Evolutionary conservation across 768 basidiomycete genomes (phyloP).

Genomic region (Cystobasidium onofrii): DNA sequence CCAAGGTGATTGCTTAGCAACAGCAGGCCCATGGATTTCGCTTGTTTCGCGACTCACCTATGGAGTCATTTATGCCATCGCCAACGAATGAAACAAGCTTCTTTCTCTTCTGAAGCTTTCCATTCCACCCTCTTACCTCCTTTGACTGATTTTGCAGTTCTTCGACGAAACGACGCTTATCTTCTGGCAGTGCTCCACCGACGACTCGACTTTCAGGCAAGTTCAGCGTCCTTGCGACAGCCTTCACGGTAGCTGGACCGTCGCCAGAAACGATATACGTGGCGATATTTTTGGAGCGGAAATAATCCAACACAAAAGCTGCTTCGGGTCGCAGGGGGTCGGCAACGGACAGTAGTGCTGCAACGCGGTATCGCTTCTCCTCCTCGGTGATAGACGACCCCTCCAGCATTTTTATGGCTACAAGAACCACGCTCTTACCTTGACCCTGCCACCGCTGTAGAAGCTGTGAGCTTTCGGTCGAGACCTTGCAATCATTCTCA

Average conservation of each 20-base stretch:
- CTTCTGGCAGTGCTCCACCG: constrained; percentile 73
- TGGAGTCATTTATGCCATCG: constrained; percentile 59
- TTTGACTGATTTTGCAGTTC: constrained; percentile 33
- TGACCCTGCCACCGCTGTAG: constrained; percentile 54
- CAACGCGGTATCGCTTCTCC: constrained; percentile 45
- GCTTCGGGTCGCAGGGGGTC: constrained; percentile 62
- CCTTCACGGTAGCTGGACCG: constrained; percentile 59
- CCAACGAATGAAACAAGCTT: constrained; percentile 54
- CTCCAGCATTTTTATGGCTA: constrained; percentile 47
- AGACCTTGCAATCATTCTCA: neutral
- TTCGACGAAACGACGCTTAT: constrained; percentile 54
- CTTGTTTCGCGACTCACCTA: constrained; percentile 47
- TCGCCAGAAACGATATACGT: constrained; percentile 82
- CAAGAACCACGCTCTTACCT: constrained; percentile 63
- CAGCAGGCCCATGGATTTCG: neutral
- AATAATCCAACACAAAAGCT: constrained; percentile 51
- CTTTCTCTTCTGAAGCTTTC: constrained; percentile 37
- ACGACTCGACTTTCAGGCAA: constrained; percentile 62
- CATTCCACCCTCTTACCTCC: neutral
- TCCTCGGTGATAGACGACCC: constrained; percentile 37
- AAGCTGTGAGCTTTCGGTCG: neutral
- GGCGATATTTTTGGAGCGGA: constrained; percentile 54
- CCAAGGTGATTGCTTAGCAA: neutral
- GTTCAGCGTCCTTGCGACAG: constrained; percentile 62
- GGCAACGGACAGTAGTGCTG: constrained; percentile 57